Evolutionary conservation across 139 green algal species (phyloP), one percentile per base, ranked within the genome.

Genomic region (Marvania coccoides): DNA sequence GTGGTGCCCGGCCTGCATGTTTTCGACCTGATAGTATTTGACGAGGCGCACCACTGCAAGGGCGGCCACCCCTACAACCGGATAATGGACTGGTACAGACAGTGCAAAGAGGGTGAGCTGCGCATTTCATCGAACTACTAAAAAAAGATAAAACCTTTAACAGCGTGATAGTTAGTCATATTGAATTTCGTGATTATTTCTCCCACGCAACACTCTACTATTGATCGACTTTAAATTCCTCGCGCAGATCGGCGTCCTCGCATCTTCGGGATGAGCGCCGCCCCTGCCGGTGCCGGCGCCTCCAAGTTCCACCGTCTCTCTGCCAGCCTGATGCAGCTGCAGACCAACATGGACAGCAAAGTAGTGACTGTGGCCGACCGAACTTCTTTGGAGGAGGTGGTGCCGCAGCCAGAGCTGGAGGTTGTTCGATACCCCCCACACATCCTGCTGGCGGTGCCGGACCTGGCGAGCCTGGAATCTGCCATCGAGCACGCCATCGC

Each of bases 1-100:
- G 42, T 51, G 19, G 42, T 51, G 19, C 42, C 42, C 42, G 42
- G 42, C 19, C 19, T 51, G 19, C 19, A 19, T 12, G 79, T 88
- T 48, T 46, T 83, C 40, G 64, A 57, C 45, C 71, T 74, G 35
- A 69, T 46, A 33, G 9, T 55, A 46, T 36, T 47, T 26, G 81
- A 90, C 35, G 83, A 90, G 66, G 79, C 66, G 33, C 83, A 90
- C 59, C 83, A 86, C 38, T 63, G 60, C 14, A 31, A 58, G 5
- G 73, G 70, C 38, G 69, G 72, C 7, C 69, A 90, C 67, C 73
- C 83, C 1, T 88, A 86, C 42, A 82, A 77, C 35, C 46, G 38
- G 19, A 90, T 90, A 61, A 88, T 90, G 83, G 36, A 78, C 48
- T 9, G 59, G 19, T 54, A 67, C 59, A 65, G 46, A 15, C 5